Evolutionary conservation across 768 basidiomycete species (phyloP).

Genomic region (Polyporus arcularius): DNA sequence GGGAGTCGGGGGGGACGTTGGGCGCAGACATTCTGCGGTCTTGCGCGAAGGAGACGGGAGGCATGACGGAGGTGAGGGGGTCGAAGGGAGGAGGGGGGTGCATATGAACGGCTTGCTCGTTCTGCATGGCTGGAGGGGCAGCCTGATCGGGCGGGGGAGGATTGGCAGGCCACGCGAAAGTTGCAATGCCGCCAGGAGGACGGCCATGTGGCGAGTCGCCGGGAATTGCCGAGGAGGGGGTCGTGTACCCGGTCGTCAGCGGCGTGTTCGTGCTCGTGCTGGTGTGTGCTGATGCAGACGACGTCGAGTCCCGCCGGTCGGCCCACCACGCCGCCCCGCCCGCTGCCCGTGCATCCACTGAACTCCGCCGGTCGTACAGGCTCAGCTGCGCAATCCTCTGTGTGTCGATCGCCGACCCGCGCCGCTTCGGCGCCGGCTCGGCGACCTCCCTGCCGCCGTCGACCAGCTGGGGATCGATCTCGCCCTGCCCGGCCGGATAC

Average conservation of each 20-base stretch:
- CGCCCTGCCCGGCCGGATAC: constrained; percentile 57
- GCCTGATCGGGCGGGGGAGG: constrained; percentile 36
- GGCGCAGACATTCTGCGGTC: constrained; percentile 83
- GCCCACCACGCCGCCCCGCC: constrained; percentile 53
- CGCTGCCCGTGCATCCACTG: constrained; percentile 60
- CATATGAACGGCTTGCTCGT: constrained; percentile 26
- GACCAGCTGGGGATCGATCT: constrained; percentile 64
- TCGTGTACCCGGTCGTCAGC: constrained; percentile 28
- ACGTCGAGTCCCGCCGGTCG: constrained; percentile 74
- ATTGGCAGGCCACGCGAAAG: constrained; percentile 72
- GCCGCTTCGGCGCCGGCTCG: constrained; percentile 75
- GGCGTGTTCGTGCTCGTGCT: constrained; percentile 47
- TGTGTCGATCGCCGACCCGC: constrained; percentile 82
- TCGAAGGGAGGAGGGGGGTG: constrained; percentile 26
- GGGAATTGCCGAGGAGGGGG: constrained; percentile 52
- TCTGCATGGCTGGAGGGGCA: constrained; percentile 39
- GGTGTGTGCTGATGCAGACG: constrained; percentile 54
- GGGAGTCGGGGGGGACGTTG: constrained; percentile 42
- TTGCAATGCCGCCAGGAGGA: constrained; percentile 60
- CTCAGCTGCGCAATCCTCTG: constrained; percentile 73
- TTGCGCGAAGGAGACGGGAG: constrained; percentile 55
- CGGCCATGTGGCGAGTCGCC: constrained; percentile 66
- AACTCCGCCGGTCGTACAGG: constrained; percentile 77
- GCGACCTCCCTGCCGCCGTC: constrained; percentile 67
- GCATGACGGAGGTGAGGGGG: constrained; percentile 43